Conservation (phyloP, 148 eudicot genomes). For the Gaultheria prostrata region DNA sequence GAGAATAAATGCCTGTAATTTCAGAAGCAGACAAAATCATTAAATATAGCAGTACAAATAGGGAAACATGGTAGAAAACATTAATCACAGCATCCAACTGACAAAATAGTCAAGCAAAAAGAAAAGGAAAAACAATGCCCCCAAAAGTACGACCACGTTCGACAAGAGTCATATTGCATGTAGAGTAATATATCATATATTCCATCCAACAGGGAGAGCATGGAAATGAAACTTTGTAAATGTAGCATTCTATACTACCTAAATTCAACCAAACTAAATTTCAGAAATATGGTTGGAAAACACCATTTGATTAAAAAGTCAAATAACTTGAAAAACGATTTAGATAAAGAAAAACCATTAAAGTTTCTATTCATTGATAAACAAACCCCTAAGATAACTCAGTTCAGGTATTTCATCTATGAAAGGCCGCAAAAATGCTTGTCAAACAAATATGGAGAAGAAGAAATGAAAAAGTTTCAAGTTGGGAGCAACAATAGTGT, state of each 20-base stretch:
- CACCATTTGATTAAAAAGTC: not conserved
- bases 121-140: not conserved
- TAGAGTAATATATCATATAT: not conserved
- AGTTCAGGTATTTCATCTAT: not conserved
- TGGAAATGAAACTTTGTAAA: not conserved
- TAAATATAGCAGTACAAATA: constrained; percentile 9
- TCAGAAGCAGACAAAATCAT: not conserved
- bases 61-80: not conserved
- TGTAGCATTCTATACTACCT: not conserved
- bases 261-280: not conserved
- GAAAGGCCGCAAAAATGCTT: not conserved
- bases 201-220: not conserved
- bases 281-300: not conserved
- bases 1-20: constrained; percentile 87
- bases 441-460: not conserved
- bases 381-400: not conserved
- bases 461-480: not conserved
- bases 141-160: not conserved
- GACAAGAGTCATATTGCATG: not conserved
- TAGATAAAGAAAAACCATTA: not conserved
- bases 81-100: not conserved
- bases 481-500: not conserved
- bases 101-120: not conserved
- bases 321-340: not conserved
- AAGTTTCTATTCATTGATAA: not conserved